A percentile compares a stretch with the other conserved stretches of the same genome.
These are phyloP conservation scores for Phytopythium sindhum DNA, from an alignment of 352 stramenopile genomes.

Conservation along the genomic window DNA sequence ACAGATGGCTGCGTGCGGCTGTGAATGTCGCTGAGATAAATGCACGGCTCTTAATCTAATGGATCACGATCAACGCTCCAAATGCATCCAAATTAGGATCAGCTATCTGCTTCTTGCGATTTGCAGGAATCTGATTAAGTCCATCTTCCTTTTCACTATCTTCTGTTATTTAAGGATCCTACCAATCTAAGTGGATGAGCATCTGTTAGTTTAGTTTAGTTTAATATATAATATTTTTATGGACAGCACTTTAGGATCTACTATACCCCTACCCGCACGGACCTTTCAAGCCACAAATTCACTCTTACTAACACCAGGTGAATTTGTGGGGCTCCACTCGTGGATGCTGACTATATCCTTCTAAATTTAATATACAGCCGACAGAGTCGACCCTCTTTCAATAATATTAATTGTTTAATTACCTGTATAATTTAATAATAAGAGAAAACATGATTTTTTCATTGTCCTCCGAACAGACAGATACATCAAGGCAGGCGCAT, in stretches of 20 bases:
- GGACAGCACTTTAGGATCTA: constrained; percentile 1
- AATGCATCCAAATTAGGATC: too few species aligned
- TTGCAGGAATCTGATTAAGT: too few species aligned
- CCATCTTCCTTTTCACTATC: too few species aligned
- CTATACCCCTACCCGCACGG: neutral
- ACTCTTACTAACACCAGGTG: neutral
- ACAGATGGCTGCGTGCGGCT: too few species aligned
- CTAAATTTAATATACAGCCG: neutral
- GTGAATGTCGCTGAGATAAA: too few species aligned
- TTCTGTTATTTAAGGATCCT: neutral
- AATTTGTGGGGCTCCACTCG: neutral
- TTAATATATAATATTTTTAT: too few species aligned
- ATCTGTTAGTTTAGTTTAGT: too few species aligned
- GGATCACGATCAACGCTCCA: too few species aligned
- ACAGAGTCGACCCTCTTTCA: neutral
- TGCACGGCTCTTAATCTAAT: too few species aligned
- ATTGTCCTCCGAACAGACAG: neutral
- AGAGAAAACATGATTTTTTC: neutral
- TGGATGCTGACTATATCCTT: constrained; percentile 2
- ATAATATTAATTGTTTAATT: neutral
- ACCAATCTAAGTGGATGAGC: too few species aligned
- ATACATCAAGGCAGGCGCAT: too few species aligned
- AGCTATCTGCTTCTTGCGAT: too few species aligned
- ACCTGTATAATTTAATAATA: neutral
- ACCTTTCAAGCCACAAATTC: constrained; percentile 1